Conservation (phyloP, 179 eudicot species). For the Drosera spatulata region DNA sequence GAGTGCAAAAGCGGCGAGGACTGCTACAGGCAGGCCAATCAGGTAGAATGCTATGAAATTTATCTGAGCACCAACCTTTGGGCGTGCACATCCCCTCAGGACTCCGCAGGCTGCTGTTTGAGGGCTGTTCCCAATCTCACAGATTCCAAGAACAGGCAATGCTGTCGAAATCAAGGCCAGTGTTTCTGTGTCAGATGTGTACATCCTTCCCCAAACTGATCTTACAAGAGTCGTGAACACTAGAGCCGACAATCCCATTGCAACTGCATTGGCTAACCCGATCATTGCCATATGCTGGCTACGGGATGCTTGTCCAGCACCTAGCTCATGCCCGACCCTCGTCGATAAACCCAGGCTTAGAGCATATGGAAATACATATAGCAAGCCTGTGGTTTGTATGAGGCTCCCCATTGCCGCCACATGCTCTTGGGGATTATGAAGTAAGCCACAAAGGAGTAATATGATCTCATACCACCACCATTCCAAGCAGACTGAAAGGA, state of each 20-base stretch:
- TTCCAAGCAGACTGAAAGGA: slow-evolving; percentile 64
- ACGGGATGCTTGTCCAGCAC: slow-evolving; percentile 46
- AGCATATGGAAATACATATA: slow-evolving; percentile 61
- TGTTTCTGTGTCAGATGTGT: slow-evolving; percentile 43
- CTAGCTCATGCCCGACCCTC: slow-evolving; percentile 65
- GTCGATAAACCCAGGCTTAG: slow-evolving; percentile 58
- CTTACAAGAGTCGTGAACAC: slow-evolving; percentile 23
- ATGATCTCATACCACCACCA: slow-evolving; percentile 99
- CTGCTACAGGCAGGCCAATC: slow-evolving; percentile 65
- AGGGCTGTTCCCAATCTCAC: slow-evolving; percentile 77
- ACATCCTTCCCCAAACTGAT: slow-evolving; percentile 61
- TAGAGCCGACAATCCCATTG: slow-evolving; percentile 39
- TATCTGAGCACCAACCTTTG: slow-evolving; percentile 51
- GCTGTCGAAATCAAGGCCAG: slow-evolving; percentile 31
- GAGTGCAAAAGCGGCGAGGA: slow-evolving; percentile 35
- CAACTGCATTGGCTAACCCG: slow-evolving; percentile 33
- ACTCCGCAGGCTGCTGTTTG: slow-evolving; percentile 84
- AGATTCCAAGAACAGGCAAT: slow-evolving; percentile 63
- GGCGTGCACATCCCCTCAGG: slow-evolving; percentile 68
- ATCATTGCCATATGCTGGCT: slow-evolving; percentile 39
- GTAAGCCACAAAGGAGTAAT: slow-evolving; percentile 57
- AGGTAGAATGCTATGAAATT: slow-evolving; percentile 66
- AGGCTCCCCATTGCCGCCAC: slow-evolving; percentile 82
- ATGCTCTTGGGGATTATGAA: slow-evolving; percentile 47
- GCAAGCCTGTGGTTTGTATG: slow-evolving; percentile 58